phyloP scores from a whole-genome alignment of 441 rosid species.

The Brassica hybrid region DNA sequence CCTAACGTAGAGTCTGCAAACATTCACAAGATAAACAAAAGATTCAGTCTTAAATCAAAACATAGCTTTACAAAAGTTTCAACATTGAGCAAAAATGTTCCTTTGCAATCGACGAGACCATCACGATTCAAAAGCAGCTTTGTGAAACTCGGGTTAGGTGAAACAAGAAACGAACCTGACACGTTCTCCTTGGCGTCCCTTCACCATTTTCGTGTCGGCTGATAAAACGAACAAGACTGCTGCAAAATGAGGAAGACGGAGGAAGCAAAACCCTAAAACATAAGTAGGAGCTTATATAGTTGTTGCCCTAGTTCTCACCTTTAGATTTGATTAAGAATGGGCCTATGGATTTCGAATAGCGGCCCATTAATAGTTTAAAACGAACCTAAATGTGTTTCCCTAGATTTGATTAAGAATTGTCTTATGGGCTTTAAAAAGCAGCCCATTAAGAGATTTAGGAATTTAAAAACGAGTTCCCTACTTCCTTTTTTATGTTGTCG shows the following conservation, averaged over 20 bases:
- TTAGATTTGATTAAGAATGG: no score
- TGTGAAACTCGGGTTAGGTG: neutral
- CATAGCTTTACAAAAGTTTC: neutral
- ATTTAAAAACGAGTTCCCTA: no score
- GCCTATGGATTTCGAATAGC: no score
- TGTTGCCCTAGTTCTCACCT: neutral
- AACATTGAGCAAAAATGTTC: neutral
- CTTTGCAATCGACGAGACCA: neutral
- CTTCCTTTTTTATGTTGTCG: neutral
- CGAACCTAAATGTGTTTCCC: neutral
- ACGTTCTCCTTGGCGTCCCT: constrained; percentile 84
- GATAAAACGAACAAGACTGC: neutral
- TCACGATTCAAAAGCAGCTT: neutral
- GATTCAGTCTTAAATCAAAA: neutral
- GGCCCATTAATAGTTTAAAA: no score
- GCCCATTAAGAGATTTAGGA: neutral
- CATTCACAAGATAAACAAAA: neutral
- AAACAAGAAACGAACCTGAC: constrained; percentile 52
- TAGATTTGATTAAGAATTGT: neutral
- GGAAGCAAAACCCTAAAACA: constrained; percentile 6
- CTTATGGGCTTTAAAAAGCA: neutral
- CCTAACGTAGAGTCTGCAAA: constrained; percentile 84
- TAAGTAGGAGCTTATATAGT: neutral
- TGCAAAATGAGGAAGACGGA: neutral
- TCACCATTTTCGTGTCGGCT: constrained; percentile 61